Percentiles rank a stretch among this genome's conserved stretches.
phyloP scores from a whole-genome alignment of 352 stramenopile species.

The Chrysophaeum taylorii region DNA sequence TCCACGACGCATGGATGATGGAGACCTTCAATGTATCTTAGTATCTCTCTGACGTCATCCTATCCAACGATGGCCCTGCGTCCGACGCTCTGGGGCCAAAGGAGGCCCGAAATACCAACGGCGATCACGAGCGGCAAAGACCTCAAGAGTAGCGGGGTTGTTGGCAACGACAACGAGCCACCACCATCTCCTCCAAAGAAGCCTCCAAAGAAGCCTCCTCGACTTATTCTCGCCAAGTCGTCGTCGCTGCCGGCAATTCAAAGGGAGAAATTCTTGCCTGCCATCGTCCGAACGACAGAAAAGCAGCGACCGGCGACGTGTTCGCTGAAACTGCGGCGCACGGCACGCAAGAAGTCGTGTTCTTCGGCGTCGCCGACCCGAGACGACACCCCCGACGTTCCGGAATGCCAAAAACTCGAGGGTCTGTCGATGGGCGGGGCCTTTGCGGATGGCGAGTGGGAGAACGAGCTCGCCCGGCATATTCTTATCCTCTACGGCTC shows the following conservation, averaged over 20 bases:
- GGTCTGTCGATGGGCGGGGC: not conserved
- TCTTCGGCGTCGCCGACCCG: not conserved
- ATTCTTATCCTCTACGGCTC: slow-evolving; percentile 72
- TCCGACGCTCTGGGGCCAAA: not conserved
- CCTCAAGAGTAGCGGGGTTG: too few relatives aligned
- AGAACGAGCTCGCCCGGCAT: slow-evolving; percentile 72
- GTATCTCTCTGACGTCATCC: not conserved
- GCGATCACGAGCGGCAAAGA: too few relatives aligned
- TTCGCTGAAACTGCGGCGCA: not conserved
- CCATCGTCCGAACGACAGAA: not conserved
- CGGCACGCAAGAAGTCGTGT: not conserved
- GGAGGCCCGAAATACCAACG: too few relatives aligned
- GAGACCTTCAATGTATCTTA: not conserved
- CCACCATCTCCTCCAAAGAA: too few relatives aligned
- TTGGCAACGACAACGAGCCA: too few relatives aligned
- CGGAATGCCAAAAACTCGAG: too few relatives aligned
- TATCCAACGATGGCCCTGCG: not conserved
- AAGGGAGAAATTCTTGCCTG: not conserved
- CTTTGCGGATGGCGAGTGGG: slow-evolving; percentile 46
- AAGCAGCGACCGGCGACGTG: not conserved
- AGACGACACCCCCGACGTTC: not conserved
- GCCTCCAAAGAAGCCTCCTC: too few relatives aligned
- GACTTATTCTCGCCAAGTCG: too few relatives aligned
- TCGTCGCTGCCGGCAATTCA: too few relatives aligned
- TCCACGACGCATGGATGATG: not conserved